Conservation (phyloP, 129 eudicot species). For the Flaveria brownii region DNA sequence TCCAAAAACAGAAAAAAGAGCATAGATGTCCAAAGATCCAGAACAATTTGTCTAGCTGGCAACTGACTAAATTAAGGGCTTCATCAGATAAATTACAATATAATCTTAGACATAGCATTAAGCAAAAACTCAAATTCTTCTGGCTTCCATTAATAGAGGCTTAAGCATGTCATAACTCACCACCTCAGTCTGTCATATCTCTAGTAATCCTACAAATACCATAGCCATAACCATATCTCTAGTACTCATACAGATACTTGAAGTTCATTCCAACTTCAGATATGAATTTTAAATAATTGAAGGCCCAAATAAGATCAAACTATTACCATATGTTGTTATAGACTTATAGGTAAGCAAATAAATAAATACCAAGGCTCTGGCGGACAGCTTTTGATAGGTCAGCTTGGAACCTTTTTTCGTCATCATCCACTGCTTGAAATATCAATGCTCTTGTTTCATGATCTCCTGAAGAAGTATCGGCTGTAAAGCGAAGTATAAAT, state of each 20-base stretch:
- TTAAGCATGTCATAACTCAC: not conserved
- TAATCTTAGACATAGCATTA: not conserved
- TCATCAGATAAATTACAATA: not conserved
- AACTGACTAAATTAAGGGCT: not conserved
- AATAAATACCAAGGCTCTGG: constrained; percentile 82
- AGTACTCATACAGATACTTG: constrained; percentile 7
- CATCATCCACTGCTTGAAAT: constrained; percentile 74
- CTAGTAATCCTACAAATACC: not conserved
- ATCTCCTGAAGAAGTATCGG: constrained; percentile 40
- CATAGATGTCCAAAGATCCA: not conserved
- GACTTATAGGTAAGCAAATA: not conserved
- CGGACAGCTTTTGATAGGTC: constrained; percentile 90
- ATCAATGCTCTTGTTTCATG: constrained; percentile 48
- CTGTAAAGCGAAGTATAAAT: constrained; percentile 23
- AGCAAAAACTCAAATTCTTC: not conserved
- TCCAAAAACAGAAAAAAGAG: not conserved
- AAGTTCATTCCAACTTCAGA: not conserved
- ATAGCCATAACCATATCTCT: not conserved
- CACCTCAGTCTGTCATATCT: not conserved
- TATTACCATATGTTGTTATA: not conserved
- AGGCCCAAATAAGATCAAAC: constrained; percentile 13
- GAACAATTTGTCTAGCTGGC: not conserved
- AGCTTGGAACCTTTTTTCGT: constrained; percentile 90
- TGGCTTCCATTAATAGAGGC: not conserved
- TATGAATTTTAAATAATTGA: constrained; percentile 9